Evolutionary conservation across 108 stramenopile species (phyloP).

Genomic region (Pelagomonas calceolata): DNA sequence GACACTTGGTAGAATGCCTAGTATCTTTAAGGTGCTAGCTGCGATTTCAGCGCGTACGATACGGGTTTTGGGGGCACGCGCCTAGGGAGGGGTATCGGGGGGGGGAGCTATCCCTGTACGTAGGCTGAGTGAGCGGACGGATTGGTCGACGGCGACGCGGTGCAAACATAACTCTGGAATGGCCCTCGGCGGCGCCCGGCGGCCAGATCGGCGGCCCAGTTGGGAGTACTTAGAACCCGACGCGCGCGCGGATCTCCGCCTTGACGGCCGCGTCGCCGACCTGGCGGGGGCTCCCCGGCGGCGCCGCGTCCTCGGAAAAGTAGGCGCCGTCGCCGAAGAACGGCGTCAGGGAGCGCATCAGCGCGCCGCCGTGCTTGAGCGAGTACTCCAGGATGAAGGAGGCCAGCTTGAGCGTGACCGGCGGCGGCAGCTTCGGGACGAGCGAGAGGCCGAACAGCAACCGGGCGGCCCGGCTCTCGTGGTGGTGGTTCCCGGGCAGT

Average conservation of each 20-base stretch:
- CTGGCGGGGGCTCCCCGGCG: not conserved
- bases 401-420: constrained; percentile 58
- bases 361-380: constrained; percentile 35
- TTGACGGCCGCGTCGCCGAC: not conserved
- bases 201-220: no score
- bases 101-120: no score
- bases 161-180: no score
- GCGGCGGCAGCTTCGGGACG: constrained; percentile 54
- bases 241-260: not conserved
- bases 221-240: no score
- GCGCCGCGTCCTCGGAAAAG: constrained; percentile 42
- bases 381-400: constrained; percentile 46
- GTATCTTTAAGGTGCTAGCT: no score
- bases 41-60: no score
- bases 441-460: constrained; percentile 75
- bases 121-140: no score
- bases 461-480: constrained; percentile 70
- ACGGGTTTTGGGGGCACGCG: no score
- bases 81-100: no score
- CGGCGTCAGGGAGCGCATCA: constrained; percentile 69
- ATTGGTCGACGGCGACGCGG: no score
- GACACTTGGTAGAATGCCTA: no score
- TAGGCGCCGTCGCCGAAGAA: constrained; percentile 53
- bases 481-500: constrained; percentile 74
- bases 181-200: no score